A percentile compares a stretch with the other conserved stretches of the same genome.
Evolutionary conservation across 2,329 filamentous ascomycete genomes (phyloP).

Genomic region (Colletotrichum scovillei): DNA sequence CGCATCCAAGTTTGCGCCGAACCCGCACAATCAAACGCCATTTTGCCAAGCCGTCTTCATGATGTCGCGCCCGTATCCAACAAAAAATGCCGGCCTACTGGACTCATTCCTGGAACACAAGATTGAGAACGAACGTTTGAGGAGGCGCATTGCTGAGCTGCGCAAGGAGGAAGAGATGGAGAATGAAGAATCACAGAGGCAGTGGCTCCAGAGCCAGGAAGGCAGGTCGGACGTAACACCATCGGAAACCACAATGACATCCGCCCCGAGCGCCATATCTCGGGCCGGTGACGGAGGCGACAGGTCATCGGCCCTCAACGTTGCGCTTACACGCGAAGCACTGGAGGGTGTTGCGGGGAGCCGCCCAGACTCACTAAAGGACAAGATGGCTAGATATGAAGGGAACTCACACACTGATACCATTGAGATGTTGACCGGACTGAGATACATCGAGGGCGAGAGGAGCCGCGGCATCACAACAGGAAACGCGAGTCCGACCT

Average conservation of each 20-base stretch:
- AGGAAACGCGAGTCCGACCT: conserved; percentile 80
- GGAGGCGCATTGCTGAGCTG: conserved; percentile 85
- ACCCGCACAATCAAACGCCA: conserved; percentile 71
- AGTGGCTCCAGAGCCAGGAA: conserved; percentile 70
- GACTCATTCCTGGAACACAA: conserved; percentile 98
- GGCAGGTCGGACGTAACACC: conserved; percentile 64
- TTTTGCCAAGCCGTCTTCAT: conserved; percentile 93
- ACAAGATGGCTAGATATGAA: conserved; percentile 88
- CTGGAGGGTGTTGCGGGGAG: conserved; percentile 77
- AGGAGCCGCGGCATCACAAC: conserved; percentile 89
- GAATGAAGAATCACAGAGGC: conserved; percentile 71
- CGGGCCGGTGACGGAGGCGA: conserved; percentile 71
- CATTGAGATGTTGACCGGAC: conserved; percentile 92
- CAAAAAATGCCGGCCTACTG: conserved; percentile 84
- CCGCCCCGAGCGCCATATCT: conserved; percentile 43
- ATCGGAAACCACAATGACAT: conserved; percentile 57
- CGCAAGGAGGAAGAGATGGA: conserved; percentile 89
- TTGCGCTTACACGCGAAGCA: conserved; percentile 81
- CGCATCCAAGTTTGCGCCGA: conserved; percentile 71
- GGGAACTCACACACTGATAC: conserved; percentile 82
- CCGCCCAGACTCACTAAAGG: conserved; percentile 79
- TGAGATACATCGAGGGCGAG: conserved; percentile 90
- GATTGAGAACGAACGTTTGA: conserved; percentile 91
- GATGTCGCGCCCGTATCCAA: conserved; percentile 91
- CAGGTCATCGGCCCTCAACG: conserved; percentile 68